Evolutionary conservation across 495 filamentous ascomycete genomes (phyloP), one percentile per base, ranked within the genome.

Genomic region (Penicillium pancosmium): DNA sequence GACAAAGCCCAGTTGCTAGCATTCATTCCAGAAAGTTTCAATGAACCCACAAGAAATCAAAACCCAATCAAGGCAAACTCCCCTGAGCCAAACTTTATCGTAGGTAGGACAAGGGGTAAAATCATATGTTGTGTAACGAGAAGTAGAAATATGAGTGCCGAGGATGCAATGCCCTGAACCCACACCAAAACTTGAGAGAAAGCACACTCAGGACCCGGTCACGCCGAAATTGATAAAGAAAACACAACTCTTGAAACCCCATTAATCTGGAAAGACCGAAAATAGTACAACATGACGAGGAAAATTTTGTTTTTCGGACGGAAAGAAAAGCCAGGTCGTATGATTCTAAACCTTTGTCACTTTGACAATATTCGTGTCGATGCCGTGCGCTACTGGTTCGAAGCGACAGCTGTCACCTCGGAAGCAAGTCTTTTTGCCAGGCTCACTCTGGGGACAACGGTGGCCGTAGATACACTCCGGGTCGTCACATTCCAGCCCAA

Each of bases 401-500:
- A 84, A 84, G 25, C 80, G 78, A 68, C 81, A 84, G 60, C 66
- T 79, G 16, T 74, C 73, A n/a, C 79, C 78, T 65, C 76, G 80
- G 51, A 74, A 76, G 57, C 81, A 84, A 31, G 79, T 78, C 60
- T 77, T 81, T 62, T 72, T 78, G 7, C 80, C 79, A 11, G 71
- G 68, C 46, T 78, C 74, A 51, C 75, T 79, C 55, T 80, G 72
- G 13, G 79, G 78, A 52, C 79, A 82, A 53, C 80, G 78, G 68
- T 96, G 92, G 15, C 92, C 91, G 65, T 94, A 95, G 49, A 93
- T 93, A 73, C 92, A 96, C 54, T 89, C 86, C 0, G 84, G 74
- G 43, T 87, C 85, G 35, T 89, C 85, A 68, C 92, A 96, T 16
- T 85, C 82, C 63, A 88, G 81, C 4, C 90, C 90, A 62, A 84